Evolutionary conservation across 495 filamentous ascomycete genomes (phyloP).

Genomic region (Lasiosphaeria hispida): DNA sequence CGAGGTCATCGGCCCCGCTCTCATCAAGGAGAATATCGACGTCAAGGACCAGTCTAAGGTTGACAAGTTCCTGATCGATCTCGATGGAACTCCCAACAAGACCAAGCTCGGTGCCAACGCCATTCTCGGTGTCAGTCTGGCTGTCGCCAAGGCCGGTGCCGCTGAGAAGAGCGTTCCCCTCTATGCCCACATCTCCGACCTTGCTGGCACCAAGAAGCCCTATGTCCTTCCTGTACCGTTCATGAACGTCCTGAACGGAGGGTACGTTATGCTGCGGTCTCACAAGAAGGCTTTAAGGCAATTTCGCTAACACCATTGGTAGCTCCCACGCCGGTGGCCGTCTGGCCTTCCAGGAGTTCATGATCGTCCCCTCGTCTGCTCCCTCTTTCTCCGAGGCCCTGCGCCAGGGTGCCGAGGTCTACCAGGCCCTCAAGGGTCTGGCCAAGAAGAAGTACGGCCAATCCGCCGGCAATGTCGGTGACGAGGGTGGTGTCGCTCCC

Average conservation of each 20-base stretch:
- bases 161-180: constrained; percentile 98
- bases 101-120: constrained; percentile 97
- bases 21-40: constrained; percentile 91
- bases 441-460: constrained; percentile 99
- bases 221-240: constrained; percentile 99
- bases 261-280: constrained; percentile 39
- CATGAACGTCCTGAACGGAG: constrained; percentile 99
- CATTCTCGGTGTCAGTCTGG: constrained; percentile 94
- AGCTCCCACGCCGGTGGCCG: constrained; percentile 96
- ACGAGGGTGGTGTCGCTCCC: constrained; percentile 99
- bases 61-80: constrained; percentile 91
- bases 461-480: constrained; percentile 97
- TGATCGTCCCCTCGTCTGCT: constrained; percentile 90
- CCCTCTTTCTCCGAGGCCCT: constrained; percentile 91
- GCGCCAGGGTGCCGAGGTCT: constrained; percentile 93
- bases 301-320: constrained; percentile 28
- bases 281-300: not conserved
- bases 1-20: constrained; percentile 80
- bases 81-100: constrained; percentile 97
- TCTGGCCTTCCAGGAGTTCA: constrained; percentile 99
- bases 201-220: constrained; percentile 99
- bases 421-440: constrained; percentile 94
- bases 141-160: constrained; percentile 95
- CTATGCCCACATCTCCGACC: constrained; percentile 96
- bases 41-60: constrained; percentile 95